These are phyloP conservation scores for Ophiostoma pallidulum DNA, from an alignment of 2,329 filamentous ascomycete species.

Conservation along the genomic window DNA sequence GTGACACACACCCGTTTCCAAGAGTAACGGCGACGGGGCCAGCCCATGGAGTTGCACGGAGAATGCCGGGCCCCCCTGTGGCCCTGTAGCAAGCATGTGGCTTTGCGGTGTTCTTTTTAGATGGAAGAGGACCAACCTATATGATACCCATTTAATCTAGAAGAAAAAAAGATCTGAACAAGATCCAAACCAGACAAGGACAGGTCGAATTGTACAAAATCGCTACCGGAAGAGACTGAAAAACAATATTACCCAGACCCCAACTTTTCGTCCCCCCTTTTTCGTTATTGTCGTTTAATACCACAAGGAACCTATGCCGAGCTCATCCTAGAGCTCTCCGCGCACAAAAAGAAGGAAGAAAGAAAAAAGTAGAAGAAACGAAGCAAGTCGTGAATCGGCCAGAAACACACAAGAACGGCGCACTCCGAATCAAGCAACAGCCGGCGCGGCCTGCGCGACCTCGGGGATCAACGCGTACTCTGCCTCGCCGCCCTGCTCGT, in stretches of 20 bases:
- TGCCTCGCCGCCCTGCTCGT: slow-evolving; percentile 76
- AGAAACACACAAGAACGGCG: neutral
- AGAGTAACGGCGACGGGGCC: no score
- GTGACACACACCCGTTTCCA: no score
- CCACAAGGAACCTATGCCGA: no score
- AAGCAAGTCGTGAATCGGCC: neutral
- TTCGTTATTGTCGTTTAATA: neutral
- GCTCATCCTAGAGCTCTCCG: no score
- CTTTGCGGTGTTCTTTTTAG: no score
- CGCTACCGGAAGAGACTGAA: no score
- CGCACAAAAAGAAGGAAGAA: no score
- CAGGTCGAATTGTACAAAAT: neutral
- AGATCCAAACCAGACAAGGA: no score
- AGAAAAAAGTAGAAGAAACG: neutral
- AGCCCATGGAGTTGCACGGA: no score
- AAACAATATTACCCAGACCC: neutral
- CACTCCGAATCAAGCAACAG: neutral
- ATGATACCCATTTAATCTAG: slow-evolving; percentile 11
- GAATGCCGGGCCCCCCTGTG: no score
- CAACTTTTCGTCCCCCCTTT: neutral
- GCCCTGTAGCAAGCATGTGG: no score
- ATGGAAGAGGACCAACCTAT: neutral
- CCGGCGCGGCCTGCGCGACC: slow-evolving; percentile 24
- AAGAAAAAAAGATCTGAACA: slow-evolving; percentile 1
- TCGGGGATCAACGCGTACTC: slow-evolving; percentile 90